phyloP scores from a whole-genome alignment of 2,329 filamentous ascomycete genomes.

The Arthrobotrys sinensis region DNA sequence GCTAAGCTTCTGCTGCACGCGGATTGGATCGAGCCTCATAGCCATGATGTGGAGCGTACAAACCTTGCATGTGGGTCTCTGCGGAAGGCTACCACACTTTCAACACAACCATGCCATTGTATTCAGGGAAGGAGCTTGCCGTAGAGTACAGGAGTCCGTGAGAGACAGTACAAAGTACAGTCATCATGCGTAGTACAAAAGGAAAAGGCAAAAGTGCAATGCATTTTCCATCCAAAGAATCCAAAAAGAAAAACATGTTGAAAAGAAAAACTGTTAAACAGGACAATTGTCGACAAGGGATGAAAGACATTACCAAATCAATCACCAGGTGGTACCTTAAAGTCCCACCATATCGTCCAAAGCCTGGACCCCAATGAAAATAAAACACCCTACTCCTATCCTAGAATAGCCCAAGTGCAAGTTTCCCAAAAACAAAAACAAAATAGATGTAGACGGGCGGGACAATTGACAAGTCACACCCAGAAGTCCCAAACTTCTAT shows the following conservation, averaged over 20 bases:
- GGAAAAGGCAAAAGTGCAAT: slow-evolving; percentile 2
- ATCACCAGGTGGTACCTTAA: not conserved
- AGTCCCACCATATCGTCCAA: not conserved
- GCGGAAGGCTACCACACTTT: slow-evolving; percentile 27
- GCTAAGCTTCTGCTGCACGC: slow-evolving; percentile 28
- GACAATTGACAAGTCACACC: not conserved
- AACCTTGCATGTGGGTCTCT: slow-evolving; percentile 37
- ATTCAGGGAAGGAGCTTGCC: slow-evolving; percentile 13
- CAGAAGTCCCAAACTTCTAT: slow-evolving; percentile 4
- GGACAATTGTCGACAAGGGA: not conserved
- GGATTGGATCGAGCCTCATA: slow-evolving; percentile 43
- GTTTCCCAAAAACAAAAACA: slow-evolving; percentile 5
- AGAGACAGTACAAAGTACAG: not conserved
- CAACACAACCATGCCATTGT: slow-evolving; percentile 36
- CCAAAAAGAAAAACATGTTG: not conserved
- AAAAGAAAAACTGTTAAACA: slow-evolving; percentile 9
- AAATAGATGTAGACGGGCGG: not conserved
- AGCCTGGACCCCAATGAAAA: not conserved
- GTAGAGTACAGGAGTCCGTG: not conserved
- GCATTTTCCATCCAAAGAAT: not conserved
- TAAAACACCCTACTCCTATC: not conserved
- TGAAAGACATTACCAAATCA: not conserved
- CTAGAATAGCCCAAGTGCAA: not conserved
- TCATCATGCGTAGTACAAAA: slow-evolving; percentile 1
- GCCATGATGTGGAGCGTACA: slow-evolving; percentile 36